Evolutionary conservation across 2,329 filamentous ascomycete species (phyloP).

Genomic region (Phialophora verrucosa): DNA sequence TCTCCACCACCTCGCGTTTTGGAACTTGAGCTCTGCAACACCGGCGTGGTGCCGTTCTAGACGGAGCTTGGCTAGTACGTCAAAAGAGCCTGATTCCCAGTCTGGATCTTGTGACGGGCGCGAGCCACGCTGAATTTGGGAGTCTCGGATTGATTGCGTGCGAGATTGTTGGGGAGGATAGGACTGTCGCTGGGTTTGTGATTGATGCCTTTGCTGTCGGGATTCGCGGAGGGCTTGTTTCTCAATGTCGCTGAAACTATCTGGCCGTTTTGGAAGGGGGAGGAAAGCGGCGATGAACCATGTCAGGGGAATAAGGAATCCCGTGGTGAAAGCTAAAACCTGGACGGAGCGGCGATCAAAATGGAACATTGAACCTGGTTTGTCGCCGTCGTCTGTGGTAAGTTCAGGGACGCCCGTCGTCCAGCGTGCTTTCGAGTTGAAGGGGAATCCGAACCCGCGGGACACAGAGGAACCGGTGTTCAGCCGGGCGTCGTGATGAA

Average conservation of each 20-base stretch:
- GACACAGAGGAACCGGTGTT: constrained; percentile 37
- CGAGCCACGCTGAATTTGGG: constrained; percentile 1
- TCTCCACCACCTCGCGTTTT: constrained; percentile 70
- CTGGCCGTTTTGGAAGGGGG: constrained; percentile 68
- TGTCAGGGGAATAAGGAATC: constrained; percentile 77
- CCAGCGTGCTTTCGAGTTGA: constrained; percentile 57
- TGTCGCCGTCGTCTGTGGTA: constrained; percentile 64
- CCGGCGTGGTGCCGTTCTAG: constrained; percentile 47
- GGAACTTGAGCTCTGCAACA: constrained; percentile 56
- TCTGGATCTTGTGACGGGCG: constrained; percentile 8
- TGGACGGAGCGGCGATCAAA: constrained; percentile 73
- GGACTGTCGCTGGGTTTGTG: constrained; percentile 40
- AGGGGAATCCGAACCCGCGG: constrained; percentile 38
- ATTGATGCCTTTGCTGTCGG: constrained; percentile 35
- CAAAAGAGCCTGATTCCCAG: constrained; percentile 38
- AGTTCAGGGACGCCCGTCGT: constrained; percentile 64
- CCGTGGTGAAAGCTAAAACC: constrained; percentile 73
- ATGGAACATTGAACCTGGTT: constrained; percentile 42
- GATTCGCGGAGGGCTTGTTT: constrained; percentile 27
- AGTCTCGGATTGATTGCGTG: constrained; percentile 3
- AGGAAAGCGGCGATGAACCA: constrained; percentile 82
- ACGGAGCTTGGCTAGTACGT: constrained; percentile 47
- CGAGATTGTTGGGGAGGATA: constrained; percentile 12
- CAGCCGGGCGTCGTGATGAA: constrained; percentile 67
- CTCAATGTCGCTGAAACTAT: constrained; percentile 56